phyloP scores from a whole-genome alignment of 768 basidiomycete genomes.

The Cystobasidium onofrii region DNA sequence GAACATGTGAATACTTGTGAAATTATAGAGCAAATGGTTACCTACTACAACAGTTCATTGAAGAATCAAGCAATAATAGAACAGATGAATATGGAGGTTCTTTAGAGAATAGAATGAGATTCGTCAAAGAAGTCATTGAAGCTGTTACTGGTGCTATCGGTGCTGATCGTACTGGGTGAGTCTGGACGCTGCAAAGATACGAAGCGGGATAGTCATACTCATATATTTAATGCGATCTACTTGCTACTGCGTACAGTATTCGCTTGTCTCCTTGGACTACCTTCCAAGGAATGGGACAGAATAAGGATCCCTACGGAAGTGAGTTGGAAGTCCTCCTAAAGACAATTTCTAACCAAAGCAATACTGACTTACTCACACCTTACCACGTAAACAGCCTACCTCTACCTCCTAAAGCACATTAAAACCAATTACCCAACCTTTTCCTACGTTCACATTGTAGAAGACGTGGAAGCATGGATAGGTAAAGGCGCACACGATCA shows the following conservation, averaged over 20 bases:
- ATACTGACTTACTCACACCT: background rate
- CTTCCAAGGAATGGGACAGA: constrained; percentile 38
- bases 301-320: constrained; percentile 32
- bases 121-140: constrained; percentile 54
- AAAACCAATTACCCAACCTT: background rate
- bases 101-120: constrained; percentile 56
- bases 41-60: constrained; percentile 41
- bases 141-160: constrained; percentile 55
- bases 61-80: constrained; percentile 37
- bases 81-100: constrained; percentile 57
- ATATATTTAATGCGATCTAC: too few relatives aligned
- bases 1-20: too few relatives aligned
- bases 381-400: constrained; percentile 51
- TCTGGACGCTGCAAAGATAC: too few relatives aligned
- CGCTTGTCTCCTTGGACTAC: constrained; percentile 12
- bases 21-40: constrained; percentile 37
- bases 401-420: constrained; percentile 51
- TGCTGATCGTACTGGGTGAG: constrained; percentile 52
- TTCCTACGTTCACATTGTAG: constrained; percentile 30
- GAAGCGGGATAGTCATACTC: too few relatives aligned
- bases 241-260: background rate
- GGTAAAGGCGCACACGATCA: background rate
- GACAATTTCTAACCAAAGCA: constrained; percentile 51
- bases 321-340: constrained; percentile 48
- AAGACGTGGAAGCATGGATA: constrained; percentile 13